These are phyloP conservation scores for Aspergillus unguis DNA, from an alignment of 2,329 filamentous ascomycete genomes.

Conservation along the genomic window DNA sequence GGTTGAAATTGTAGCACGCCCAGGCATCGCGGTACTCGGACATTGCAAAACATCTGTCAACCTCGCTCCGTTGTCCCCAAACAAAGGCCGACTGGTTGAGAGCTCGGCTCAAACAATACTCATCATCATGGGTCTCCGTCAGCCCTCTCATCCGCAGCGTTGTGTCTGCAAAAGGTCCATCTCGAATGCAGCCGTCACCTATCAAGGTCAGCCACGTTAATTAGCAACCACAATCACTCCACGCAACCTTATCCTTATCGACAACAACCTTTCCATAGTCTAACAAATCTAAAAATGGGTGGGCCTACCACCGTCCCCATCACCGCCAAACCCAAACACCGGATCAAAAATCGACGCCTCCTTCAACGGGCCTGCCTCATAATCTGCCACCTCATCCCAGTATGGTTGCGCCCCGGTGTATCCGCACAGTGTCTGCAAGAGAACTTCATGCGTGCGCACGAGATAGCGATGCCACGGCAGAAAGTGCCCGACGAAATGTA, in stretches of 20 bases:
- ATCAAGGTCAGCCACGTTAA: neutral
- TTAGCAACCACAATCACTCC: constrained; percentile 1
- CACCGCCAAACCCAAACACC: constrained; percentile 5
- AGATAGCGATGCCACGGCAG: constrained; percentile 10
- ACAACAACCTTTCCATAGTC: neutral
- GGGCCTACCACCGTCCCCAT: constrained; percentile 2
- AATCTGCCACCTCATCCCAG: constrained; percentile 7
- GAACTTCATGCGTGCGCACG: constrained; percentile 7
- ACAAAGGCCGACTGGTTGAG: constrained; percentile 1
- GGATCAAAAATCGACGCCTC: constrained; percentile 2
- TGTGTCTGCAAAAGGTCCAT: neutral
- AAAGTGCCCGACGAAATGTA: constrained; percentile 7
- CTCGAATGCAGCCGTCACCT: neutral
- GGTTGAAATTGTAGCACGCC: constrained; percentile 6
- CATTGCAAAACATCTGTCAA: neutral
- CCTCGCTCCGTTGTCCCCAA: constrained; percentile 1
- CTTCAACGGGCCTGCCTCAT: constrained; percentile 1
- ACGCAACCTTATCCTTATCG: neutral
- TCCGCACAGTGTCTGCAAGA: constrained; percentile 2
- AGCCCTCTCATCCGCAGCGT: neutral
- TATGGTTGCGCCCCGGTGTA: constrained; percentile 8
- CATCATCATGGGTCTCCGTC: neutral
- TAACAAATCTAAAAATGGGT: neutral
- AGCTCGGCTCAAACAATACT: constrained; percentile 3
- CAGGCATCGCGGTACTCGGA: constrained; percentile 1